These are phyloP conservation scores for Metarhizium humberi DNA, from an alignment of 2,329 filamentous ascomycete species.

Conservation along the genomic window DNA sequence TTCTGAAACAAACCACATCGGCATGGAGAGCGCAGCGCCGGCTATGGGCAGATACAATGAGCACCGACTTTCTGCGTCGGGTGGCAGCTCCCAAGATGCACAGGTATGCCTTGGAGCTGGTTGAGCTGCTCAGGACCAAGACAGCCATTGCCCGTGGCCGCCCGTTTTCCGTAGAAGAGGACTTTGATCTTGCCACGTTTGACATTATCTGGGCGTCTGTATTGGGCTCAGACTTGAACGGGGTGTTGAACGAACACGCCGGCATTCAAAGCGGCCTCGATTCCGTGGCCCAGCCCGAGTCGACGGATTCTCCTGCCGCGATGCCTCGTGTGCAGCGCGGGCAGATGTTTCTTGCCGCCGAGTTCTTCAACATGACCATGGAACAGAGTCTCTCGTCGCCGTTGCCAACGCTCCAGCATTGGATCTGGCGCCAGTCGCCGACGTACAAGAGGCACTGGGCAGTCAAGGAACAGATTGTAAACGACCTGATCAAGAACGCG, in stretches of 20 bases:
- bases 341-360: not conserved
- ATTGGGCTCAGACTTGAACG: conserved; percentile 14
- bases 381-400: not conserved
- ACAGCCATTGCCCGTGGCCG: conserved; percentile 15
- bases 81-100: conserved; percentile 22
- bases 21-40: conserved; percentile 23
- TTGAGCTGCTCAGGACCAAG: conserved; percentile 26
- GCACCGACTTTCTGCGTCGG: conserved; percentile 21
- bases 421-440: not conserved
- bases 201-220: conserved; percentile 21
- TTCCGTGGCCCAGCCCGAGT: not conserved
- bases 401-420: not conserved
- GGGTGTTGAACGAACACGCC: not conserved
- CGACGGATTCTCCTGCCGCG: not conserved
- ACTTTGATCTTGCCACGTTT: conserved; percentile 20
- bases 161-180: conserved; percentile 14
- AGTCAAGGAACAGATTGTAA: not conserved
- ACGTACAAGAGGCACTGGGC: not conserved
- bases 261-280: not conserved
- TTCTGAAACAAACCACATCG: conserved; percentile 18
- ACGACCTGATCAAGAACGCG: not conserved
- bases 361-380: not conserved
- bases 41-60: conserved; percentile 28
- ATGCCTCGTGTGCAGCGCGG: not conserved
- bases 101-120: conserved; percentile 17